A percentile compares a stretch with the other conserved stretches of the same genome.
Evolutionary conservation across 2,329 filamentous ascomycete genomes (phyloP).

Genomic region (Exophiala viscosa): DNA sequence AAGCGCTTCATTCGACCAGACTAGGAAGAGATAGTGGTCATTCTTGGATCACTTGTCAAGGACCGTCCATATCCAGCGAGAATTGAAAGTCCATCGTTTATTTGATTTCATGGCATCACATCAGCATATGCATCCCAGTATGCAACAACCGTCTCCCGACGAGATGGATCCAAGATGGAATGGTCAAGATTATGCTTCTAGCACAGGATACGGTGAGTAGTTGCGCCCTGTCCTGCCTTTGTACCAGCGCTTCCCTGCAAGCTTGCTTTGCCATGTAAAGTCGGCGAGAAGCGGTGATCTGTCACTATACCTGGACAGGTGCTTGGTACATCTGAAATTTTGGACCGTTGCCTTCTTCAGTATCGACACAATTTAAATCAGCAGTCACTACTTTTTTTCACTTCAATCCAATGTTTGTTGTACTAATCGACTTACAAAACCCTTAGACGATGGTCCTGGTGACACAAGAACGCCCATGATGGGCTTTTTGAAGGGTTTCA

Average conservation of each 20-base stretch:
- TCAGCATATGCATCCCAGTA: constrained; percentile 11
- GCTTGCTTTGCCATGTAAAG: neutral
- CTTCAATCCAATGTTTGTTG: neutral
- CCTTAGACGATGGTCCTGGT: constrained; percentile 8
- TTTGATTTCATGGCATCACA: constrained; percentile 18
- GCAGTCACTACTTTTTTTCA: neutral
- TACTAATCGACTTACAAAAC: neutral
- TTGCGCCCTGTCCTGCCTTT: neutral
- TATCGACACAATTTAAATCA: too few relatives aligned
- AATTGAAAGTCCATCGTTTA: constrained; percentile 1
- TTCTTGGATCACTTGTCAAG: constrained; percentile 1
- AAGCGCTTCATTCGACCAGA: neutral
- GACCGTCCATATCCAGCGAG: neutral
- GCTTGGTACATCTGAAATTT: too few relatives aligned
- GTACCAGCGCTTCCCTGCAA: neutral
- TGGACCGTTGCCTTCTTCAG: too few relatives aligned
- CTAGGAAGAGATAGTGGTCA: neutral
- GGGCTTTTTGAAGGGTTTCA: constrained; percentile 62
- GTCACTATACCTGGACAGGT: neutral
- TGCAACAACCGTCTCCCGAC: constrained; percentile 16
- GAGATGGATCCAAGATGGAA: constrained; percentile 19
- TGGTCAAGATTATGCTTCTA: constrained; percentile 19
- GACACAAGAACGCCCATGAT: constrained; percentile 31
- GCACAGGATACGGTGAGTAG: constrained; percentile 14
- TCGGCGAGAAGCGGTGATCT: neutral